These are phyloP conservation scores for Agaricus subrufescens DNA, from an alignment of 768 basidiomycete genomes.

Conservation along the genomic window DNA sequence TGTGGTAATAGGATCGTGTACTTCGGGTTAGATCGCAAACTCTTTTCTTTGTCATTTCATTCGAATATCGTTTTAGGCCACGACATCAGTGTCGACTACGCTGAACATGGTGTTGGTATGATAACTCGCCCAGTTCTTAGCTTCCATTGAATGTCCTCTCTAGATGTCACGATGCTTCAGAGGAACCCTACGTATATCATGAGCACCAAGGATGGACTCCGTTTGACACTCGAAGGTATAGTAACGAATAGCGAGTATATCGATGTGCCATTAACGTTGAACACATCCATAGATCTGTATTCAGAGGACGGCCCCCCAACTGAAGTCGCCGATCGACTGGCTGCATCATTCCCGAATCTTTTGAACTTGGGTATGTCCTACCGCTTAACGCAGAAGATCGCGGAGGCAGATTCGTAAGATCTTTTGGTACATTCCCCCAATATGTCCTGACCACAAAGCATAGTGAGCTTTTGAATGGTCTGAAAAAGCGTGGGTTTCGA, in stretches of 20 bases:
- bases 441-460: neutral
- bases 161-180: slow-evolving; percentile 59
- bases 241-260: too few species aligned
- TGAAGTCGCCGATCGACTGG: slow-evolving; percentile 46
- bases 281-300: slow-evolving; percentile 28
- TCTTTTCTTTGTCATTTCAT: neutral
- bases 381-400: slow-evolving; percentile 35
- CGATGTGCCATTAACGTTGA: neutral
- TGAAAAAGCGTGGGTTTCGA: slow-evolving; percentile 55
- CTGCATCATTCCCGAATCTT: slow-evolving; percentile 41
- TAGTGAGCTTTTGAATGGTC: slow-evolving; percentile 42
- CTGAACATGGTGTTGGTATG: slow-evolving; percentile 37
- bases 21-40: slow-evolving; percentile 33
- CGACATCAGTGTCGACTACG: slow-evolving; percentile 40
- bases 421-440: neutral
- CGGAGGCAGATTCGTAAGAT: slow-evolving; percentile 50
- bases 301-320: slow-evolving; percentile 42
- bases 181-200: slow-evolving; percentile 56
- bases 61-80: slow-evolving; percentile 25
- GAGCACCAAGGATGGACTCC: slow-evolving; percentile 36
- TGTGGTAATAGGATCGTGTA: slow-evolving; percentile 62
- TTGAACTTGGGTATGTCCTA: slow-evolving; percentile 23
- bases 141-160: neutral
- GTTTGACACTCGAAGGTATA: slow-evolving; percentile 21
- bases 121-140: neutral